These are phyloP conservation scores for Gossypium turneri DNA, from an alignment of 345 rosid species.

Conservation along the genomic window DNA sequence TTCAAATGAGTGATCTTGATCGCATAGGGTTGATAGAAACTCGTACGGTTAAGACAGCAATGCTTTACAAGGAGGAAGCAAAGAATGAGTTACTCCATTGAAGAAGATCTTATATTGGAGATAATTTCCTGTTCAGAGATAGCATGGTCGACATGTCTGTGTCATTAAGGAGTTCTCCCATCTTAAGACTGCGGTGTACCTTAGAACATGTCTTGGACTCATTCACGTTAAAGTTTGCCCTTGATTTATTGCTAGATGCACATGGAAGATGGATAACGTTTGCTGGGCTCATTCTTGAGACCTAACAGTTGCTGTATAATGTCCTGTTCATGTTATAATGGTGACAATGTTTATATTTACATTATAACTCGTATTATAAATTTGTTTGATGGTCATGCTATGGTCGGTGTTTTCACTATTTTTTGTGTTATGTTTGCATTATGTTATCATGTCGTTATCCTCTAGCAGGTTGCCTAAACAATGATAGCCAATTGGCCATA, in stretches of 20 bases:
- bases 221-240: constrained; percentile 1
- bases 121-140: neutral
- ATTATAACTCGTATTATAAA: neutral
- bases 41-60: neutral
- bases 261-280: neutral
- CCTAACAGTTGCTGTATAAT: neutral
- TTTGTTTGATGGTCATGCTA: too few species aligned
- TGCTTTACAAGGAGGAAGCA: neutral
- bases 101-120: neutral
- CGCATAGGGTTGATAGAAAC: neutral
- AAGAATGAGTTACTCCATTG: neutral
- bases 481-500: neutral
- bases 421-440: neutral
- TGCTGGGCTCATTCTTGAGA: neutral
- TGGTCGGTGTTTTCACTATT: too few species aligned
- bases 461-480: neutral
- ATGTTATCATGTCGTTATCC: neutral
- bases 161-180: neutral
- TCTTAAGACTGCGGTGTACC: neutral
- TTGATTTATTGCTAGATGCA: neutral
- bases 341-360: neutral
- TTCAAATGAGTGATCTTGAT: neutral
- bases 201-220: neutral
- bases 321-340: neutral
- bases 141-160: neutral